Evolutionary conservation across 1,284 basidiomycete genomes (phyloP), one percentile per base, ranked within the genome.

Genomic region (Puccinia triticina): DNA sequence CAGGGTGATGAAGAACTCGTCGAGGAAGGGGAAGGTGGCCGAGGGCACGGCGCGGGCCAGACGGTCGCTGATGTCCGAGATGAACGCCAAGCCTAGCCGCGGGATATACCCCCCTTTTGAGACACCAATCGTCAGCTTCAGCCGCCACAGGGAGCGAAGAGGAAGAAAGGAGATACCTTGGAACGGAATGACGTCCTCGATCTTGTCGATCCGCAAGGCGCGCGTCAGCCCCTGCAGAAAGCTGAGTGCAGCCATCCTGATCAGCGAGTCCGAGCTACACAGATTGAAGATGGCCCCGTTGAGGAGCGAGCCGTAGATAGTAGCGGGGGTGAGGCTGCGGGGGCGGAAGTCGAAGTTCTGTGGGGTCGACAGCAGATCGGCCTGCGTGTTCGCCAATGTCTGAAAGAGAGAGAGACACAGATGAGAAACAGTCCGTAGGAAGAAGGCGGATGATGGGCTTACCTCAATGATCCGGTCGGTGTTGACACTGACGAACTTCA

Each of bases 1-100:
- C 87, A 93, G 90, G 37, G 90, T 89, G 40, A 84, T 82, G 69
- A 91, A 91, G 73, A 95, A 92, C 87, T 95, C 94, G 29, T 91
- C 91, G 80, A 96, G 89, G 88, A 96, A 94, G 86, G 95, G 94
- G 29, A 96, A 88, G 0, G 94, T 95, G 66, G 95, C 88, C 43
- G 93, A 91, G 14, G 94, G 93, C 11, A 91, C 91, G 84, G 92
- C 92, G 1, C 88, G 88, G 0, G 94, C 91, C 12, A 96, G 88
- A 53, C 90, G 90, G 83, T 92, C 91, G 86, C 93, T 94, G 57
- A 95, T 87, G 82, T 89, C 89, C 21, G 89, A 87, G 23, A 92
- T 90, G 84, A 93, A 93, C 0, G 90, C 87, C 50, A 90, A 89
- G 2, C 92, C 89, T 84, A 93, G 91, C 18, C 91, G 90, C n/a